Percentiles rank a stretch among this genome's conserved stretches.
phyloP scores from a whole-genome alignment of 2,329 filamentous ascomycete genomes.

The Talaromyces verruculosus region DNA sequence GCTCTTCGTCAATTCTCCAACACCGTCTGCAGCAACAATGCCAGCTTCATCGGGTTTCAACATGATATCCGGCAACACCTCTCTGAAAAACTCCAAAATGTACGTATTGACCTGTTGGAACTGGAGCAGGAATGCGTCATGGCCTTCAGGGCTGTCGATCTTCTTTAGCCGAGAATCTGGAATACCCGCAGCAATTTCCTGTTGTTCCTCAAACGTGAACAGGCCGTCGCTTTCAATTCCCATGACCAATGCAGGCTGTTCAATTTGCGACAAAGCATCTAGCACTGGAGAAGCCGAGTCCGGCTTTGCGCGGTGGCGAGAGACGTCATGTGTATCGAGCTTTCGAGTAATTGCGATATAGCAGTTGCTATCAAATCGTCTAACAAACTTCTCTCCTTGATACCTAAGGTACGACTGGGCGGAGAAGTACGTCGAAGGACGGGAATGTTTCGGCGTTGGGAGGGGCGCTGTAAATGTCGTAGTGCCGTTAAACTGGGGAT shows the following conservation, averaged over 20 bases:
- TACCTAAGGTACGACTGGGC: slow-evolving; percentile 97
- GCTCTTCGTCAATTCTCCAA: slow-evolving; percentile 71
- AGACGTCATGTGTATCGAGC: slow-evolving; percentile 94
- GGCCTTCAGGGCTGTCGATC: slow-evolving; percentile 91
- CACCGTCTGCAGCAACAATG: slow-evolving; percentile 51
- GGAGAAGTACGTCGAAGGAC: slow-evolving; percentile 85
- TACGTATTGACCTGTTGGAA: slow-evolving; percentile 96
- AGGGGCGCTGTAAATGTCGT: slow-evolving; percentile 51
- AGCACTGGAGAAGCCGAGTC: slow-evolving; percentile 55
- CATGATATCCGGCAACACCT: slow-evolving; percentile 89
- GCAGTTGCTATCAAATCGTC: slow-evolving; percentile 95
- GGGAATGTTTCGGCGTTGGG: slow-evolving; percentile 30
- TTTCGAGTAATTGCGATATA: slow-evolving; percentile 99
- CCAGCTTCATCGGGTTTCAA: slow-evolving; percentile 53
- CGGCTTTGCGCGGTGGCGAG: slow-evolving; percentile 63
- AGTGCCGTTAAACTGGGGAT: slow-evolving; percentile 72
- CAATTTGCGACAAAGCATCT: slow-evolving; percentile 74
- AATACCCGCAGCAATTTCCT: slow-evolving; percentile 82
- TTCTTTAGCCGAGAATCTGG: slow-evolving; percentile 74
- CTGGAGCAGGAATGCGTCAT: slow-evolving; percentile 93
- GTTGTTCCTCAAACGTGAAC: slow-evolving; percentile 95
- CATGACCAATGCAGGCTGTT: slow-evolving; percentile 86
- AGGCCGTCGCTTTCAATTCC: slow-evolving; percentile 95
- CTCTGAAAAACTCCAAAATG: slow-evolving; percentile 77
- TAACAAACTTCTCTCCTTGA: slow-evolving; percentile 94